Base-by-base conservation (phyloP, 768 basidiomycete genomes). In the Jaapia argillacea region DNA sequence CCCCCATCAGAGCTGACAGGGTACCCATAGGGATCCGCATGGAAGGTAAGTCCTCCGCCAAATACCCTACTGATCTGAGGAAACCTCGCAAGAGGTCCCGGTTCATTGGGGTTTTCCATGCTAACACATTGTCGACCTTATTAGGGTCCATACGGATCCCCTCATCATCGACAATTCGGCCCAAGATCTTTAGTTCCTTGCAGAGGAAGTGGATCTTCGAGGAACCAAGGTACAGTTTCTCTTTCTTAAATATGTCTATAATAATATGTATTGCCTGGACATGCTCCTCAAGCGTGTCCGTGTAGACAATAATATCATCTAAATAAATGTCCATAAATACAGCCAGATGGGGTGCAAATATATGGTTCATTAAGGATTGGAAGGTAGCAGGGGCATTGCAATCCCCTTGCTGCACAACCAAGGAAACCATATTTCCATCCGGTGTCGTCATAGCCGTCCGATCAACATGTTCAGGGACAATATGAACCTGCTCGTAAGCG, bases 351-450 rank as follows among this genome's bases (percentile, higher is more conserved):
- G 50, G 45, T 1, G 43, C 48, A 37, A 66, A 64, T 1, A 70
- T 54, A 40, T 69, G 55, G 42, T 69, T 69, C 65, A 71, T 71
- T 0, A 71, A 39, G 0, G 65, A 50, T 47, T 71, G 69, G 51
- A 65, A 70, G 0, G 68, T 71, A 0, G 70, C 69, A 0, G 54
- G 53, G 0, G 51, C 58, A 41, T 63, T 63, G 40, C 53, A 53
- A 36, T 63, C 55, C 1, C 60, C 60, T 20, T 55, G 54, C 43
- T 67, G 66, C 43, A 69, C 52, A 0, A 72, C 67, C 0, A 54
- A 45, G 28, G 66, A 68, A 2, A 60, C 61, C 65, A 73, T 71
- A 21, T 60, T 71, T 0, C 71, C 70, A 33, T 54, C 51, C 4
- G 56, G 51, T 1, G 58, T 63, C 1, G 54, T 51, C 35, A 60